phyloP scores from a whole-genome alignment of 768 basidiomycete species.

The Clavulina sp. region DNA sequence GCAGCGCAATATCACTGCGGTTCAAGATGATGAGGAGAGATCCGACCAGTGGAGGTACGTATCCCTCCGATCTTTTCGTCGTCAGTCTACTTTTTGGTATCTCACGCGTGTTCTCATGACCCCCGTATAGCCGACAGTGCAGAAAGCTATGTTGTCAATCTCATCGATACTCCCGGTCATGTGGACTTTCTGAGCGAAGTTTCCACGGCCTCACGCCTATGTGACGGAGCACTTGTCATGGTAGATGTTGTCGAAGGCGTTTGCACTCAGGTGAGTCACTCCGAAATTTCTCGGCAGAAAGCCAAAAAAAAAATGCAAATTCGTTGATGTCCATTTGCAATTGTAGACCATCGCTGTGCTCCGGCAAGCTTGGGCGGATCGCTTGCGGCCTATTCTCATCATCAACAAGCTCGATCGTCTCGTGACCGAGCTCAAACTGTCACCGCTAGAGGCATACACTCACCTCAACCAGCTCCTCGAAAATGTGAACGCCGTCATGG shows the following conservation, averaged over 20 bases:
- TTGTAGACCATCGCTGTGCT: constrained; percentile 83
- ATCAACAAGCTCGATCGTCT: constrained; percentile 95
- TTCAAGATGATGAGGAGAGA: constrained; percentile 65
- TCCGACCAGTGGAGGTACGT: constrained; percentile 35
- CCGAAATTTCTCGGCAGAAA: background rate
- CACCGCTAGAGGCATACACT: constrained; percentile 84
- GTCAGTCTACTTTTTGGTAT: no score
- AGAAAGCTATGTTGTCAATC: constrained; percentile 71
- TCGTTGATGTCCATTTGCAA: background rate
- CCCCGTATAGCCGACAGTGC: constrained; percentile 30
- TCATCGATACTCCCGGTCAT: constrained; percentile 98
- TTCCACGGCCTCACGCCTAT: constrained; percentile 80
- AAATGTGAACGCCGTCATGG: constrained; percentile 97
- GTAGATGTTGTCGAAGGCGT: constrained; percentile 98
- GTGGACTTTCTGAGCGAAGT: constrained; percentile 98
- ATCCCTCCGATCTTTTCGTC: constrained; percentile 14
- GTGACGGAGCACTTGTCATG: constrained; percentile 87
- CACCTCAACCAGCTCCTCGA: constrained; percentile 88
- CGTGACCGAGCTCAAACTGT: constrained; percentile 80
- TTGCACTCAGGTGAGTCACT: constrained; percentile 71
- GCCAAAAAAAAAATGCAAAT: no score
- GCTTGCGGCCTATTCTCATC: constrained; percentile 76
- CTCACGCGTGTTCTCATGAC: no score
- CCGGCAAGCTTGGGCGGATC: constrained; percentile 84
- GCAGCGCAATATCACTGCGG: constrained; percentile 77